These are phyloP conservation scores for Lathyrus oleraceus DNA, from an alignment of 306 rosid species.

Conservation along the genomic window DNA sequence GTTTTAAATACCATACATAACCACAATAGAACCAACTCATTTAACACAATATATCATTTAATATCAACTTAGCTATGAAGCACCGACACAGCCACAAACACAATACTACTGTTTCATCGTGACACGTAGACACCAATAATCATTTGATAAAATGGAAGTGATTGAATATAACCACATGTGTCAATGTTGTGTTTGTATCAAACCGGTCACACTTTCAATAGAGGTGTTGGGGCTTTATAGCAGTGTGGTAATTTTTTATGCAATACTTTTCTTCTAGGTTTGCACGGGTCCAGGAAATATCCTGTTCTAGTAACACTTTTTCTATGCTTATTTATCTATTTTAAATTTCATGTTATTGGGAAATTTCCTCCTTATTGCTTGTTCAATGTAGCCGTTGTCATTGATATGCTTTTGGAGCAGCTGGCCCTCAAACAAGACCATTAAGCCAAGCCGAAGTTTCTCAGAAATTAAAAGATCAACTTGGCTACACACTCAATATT, in stretches of 20 bases:
- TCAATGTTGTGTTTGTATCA: not conserved
- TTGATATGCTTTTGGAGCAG: slow-evolving; percentile 65
- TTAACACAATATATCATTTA: not conserved
- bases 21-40: not conserved
- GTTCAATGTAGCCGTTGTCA: slow-evolving; percentile 40
- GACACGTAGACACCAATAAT: not conserved
- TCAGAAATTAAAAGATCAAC: slow-evolving; percentile 57
- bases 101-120: not conserved
- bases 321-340: slow-evolving; percentile 21
- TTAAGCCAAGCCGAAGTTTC: slow-evolving; percentile 61
- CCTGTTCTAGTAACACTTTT: slow-evolving; percentile 1
- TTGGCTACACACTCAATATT: slow-evolving; percentile 71
- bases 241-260: not conserved
- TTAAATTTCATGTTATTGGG: slow-evolving; percentile 27
- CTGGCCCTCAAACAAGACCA: slow-evolving; percentile 62
- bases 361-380: slow-evolving; percentile 20
- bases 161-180: not conserved
- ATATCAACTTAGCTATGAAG: not conserved
- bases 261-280: slow-evolving; percentile 15
- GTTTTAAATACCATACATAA: not conserved
- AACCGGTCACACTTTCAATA: no score
- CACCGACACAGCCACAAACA: not conserved
- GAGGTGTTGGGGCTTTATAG: not conserved
- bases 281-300: not conserved
- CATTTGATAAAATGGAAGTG: not conserved